These are phyloP conservation scores for Gautieria morchelliformis DNA, from an alignment of 768 basidiomycete species.

Conservation along the genomic window DNA sequence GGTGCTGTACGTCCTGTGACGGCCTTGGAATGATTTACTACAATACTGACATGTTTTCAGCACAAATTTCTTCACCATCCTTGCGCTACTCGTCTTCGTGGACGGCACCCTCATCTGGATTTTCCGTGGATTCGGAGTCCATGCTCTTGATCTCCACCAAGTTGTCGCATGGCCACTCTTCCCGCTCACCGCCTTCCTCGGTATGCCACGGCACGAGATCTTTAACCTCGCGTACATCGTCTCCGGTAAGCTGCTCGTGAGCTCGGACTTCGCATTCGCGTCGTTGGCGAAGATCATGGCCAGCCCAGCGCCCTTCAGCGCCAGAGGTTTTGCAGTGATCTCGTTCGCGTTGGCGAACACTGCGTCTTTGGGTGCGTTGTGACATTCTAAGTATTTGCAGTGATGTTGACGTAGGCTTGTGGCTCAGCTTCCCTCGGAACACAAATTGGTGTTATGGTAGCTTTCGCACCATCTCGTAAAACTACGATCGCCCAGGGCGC, in stretches of 20 bases:
- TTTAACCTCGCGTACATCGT: neutral
- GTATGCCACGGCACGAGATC: constrained; percentile 3
- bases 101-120: neutral
- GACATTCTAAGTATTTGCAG: no score
- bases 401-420: no score
- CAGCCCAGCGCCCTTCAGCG: neutral
- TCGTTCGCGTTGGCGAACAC: neutral
- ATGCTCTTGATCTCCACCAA: constrained; percentile 1
- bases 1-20: neutral
- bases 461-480: neutral
- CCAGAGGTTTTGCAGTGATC: neutral
- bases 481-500: neutral
- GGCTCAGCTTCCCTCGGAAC: neutral
- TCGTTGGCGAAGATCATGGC: neutral
- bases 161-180: neutral
- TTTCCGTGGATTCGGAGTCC: constrained; percentile 2
- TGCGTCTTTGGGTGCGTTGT: neutral
- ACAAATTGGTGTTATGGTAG: constrained; percentile 6
- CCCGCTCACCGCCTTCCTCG: constrained; percentile 4
- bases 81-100: constrained; percentile 4
- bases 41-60: neutral
- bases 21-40: neutral
- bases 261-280: neutral
- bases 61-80: constrained; percentile 3
- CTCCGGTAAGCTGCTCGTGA: neutral